Evolutionary conservation across 352 stramenopile species (phyloP), one percentile per base, ranked within the genome.

Genomic region (Pythium chondricola): DNA sequence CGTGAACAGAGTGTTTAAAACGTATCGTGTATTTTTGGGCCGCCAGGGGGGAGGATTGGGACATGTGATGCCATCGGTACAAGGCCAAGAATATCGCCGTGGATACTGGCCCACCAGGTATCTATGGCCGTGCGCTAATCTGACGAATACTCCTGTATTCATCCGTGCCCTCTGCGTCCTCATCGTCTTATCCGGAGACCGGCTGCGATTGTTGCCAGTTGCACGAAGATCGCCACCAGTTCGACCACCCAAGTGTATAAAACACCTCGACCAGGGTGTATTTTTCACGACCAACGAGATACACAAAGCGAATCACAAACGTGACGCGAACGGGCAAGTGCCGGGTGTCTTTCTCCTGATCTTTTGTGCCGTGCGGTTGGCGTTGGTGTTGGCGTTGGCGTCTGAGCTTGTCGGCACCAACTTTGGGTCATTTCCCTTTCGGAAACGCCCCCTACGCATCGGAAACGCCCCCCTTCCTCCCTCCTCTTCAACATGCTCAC

Each of bases 401-500:
- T 49, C 20, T 8, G 29, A 8, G 25, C n/a, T 24, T 36, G 6
- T 27, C 33, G 25, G 22, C 2, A 11, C 47, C 47, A 41, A 45
- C 46, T 40, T n/a, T 25, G 11, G 13, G 21, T 46, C 54, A 56
- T 46, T 62, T 38, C 47, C 30, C 11, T 36, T 44, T 62, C 54
- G 54, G 54, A 52, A 49, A 40, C 42, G 21, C 22, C 42, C 21
- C 21, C 16, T 26, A 33, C 14, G 14, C 42, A 21, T 24, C 24
- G n/a, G n/a, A n/a, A n/a, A n/a, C 44, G 27, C 0, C 35, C 36
- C 55, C 13, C 22, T 47, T 37, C 6, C 27, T 36, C 29, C 24
- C 36, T 26, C 35, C 20, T 36, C 29, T 11, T 30, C 30, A 31
- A 22, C 2, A 74, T 74, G 65, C 61, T 74, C 21, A 63, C 65